Percentiles rank a stretch among this genome's conserved stretches.
phyloP scores from a whole-genome alignment of 1,284 basidiomycete species.

The Sanguinoderma infundibulare region DNA sequence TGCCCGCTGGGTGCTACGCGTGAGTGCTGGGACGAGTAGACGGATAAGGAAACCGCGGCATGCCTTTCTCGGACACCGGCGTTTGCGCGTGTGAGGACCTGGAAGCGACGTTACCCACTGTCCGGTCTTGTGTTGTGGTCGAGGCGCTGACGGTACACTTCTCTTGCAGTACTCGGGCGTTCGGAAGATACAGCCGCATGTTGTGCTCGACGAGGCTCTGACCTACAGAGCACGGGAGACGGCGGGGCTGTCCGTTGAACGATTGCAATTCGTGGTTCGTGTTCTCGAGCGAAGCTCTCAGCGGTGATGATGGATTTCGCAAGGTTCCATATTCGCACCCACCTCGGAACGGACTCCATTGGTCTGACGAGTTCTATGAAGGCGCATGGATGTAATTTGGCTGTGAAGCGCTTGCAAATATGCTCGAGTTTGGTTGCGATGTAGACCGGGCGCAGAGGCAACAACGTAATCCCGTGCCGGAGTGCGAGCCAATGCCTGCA shows the following conservation, averaged over 20 bases:
- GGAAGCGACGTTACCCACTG: neutral
- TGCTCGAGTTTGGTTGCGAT: conserved; percentile 10
- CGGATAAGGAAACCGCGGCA: conserved; percentile 9
- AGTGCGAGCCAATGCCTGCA: neutral
- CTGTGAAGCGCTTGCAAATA: conserved; percentile 3
- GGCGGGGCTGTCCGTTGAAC: neutral
- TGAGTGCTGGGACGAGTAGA: neutral
- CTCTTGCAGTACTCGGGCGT: neutral
- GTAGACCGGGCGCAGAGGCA: neutral
- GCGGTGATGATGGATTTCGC: conserved; percentile 7
- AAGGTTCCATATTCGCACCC: conserved; percentile 8
- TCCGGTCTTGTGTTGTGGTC: neutral
- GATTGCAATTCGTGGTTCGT: conserved; percentile 3
- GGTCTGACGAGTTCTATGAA: neutral
- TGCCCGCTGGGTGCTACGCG: neutral
- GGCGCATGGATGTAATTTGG: neutral
- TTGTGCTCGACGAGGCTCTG: neutral
- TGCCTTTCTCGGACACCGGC: neutral
- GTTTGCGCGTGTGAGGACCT: neutral
- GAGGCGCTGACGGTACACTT: neutral
- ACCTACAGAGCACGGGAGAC: neutral
- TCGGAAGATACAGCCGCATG: neutral
- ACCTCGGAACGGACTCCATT: conserved; percentile 2
- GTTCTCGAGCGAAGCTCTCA: conserved; percentile 5
- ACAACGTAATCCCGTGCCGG: neutral